Conservation (phyloP, 176 grass and related monocot genomes). For the Puccinellia tenuiflora region DNA sequence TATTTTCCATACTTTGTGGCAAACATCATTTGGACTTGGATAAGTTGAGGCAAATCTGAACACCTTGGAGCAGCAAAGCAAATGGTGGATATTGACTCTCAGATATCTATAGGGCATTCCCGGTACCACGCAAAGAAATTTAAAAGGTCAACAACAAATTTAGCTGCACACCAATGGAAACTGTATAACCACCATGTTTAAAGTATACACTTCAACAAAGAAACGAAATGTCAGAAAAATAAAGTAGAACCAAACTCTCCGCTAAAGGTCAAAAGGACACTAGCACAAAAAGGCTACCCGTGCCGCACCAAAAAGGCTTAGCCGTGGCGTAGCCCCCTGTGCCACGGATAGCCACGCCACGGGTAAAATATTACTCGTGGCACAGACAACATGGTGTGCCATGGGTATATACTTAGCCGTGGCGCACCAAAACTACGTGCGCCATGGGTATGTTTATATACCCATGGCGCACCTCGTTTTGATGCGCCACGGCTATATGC, state of each 20-base stretch:
- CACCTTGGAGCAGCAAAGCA: constrained; percentile 97
- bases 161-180: background rate
- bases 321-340: too few relatives aligned
- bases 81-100: constrained; percentile 96
- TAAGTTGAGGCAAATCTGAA: constrained; percentile 79
- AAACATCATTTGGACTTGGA: constrained; percentile 95
- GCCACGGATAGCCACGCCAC: too few relatives aligned
- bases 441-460: too few relatives aligned
- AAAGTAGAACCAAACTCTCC: background rate
- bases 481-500: too few relatives aligned
- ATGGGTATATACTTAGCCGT: too few relatives aligned
- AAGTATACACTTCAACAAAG: background rate
- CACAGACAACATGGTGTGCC: too few relatives aligned
- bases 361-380: too few relatives aligned
- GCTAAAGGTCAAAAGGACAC: background rate
- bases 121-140: constrained; percentile 34
- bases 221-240: background rate
- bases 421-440: too few relatives aligned
- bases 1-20: constrained; percentile 87
- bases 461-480: too few relatives aligned
- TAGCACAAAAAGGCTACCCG: too few relatives aligned
- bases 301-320: too few relatives aligned
- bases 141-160: background rate
- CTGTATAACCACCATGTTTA: background rate
- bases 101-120: constrained; percentile 96